phyloP scores from a whole-genome alignment of 179 eudicot genomes.

The Carnegiea gigantea region DNA sequence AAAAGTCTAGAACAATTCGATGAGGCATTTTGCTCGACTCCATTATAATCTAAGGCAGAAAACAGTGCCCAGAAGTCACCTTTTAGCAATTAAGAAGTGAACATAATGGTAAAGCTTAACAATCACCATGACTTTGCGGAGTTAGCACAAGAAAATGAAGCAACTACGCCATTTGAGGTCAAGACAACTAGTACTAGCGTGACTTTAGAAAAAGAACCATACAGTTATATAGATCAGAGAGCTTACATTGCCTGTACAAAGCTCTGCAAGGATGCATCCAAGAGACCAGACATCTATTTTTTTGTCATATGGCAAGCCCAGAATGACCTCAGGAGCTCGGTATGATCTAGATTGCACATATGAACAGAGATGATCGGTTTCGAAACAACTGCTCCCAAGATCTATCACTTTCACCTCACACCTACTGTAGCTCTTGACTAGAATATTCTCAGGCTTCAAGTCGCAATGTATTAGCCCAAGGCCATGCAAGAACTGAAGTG shows the following conservation, averaged over 20 bases:
- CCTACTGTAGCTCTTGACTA: constrained; percentile 91
- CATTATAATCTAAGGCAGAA: no score
- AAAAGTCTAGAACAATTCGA: no score
- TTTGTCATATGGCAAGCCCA: constrained; percentile 93
- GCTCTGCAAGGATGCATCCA: constrained; percentile 99
- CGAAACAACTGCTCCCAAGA: constrained; percentile 99
- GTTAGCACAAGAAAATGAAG: background rate
- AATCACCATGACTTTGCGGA: background rate
- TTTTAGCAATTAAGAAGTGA: background rate
- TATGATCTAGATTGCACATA: constrained; percentile 98
- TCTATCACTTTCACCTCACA: constrained; percentile 99
- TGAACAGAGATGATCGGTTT: constrained; percentile 96
- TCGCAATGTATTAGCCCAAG: constrained; percentile 97
- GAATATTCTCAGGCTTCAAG: constrained; percentile 97
- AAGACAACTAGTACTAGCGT: background rate
- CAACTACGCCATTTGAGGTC: background rate
- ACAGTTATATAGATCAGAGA: constrained; percentile 13
- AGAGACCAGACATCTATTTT: constrained; percentile 99
- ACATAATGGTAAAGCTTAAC: no score
- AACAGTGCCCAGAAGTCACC: no score
- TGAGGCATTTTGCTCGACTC: no score
- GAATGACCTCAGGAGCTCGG: constrained; percentile 98
- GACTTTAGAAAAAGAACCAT: background rate
- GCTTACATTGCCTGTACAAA: constrained; percentile 98
- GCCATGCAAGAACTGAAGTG: constrained; percentile 82